phyloP scores from a whole-genome alignment of 2,329 filamentous ascomycete genomes.

The Basipetospora chlamydospora region DNA sequence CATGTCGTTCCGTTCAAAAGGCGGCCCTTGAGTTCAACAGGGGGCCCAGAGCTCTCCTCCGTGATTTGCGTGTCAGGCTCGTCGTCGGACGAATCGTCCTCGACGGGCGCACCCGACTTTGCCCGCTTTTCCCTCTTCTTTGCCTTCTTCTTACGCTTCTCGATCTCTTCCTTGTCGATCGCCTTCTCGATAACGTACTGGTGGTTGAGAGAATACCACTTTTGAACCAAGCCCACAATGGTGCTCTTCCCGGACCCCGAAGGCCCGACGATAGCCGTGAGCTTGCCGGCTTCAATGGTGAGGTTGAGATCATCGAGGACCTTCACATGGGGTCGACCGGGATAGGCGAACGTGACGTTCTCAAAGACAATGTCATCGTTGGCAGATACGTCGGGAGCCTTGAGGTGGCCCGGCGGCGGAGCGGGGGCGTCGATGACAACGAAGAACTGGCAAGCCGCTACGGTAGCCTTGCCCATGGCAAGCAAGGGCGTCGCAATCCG shows the following conservation, averaged over 20 bases:
- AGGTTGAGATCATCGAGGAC: slow-evolving; percentile 46
- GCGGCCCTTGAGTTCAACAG: slow-evolving; percentile 6
- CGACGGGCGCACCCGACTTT: not conserved
- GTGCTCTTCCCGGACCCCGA: slow-evolving; percentile 64
- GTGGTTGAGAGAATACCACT: slow-evolving; percentile 52
- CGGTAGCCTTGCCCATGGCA: slow-evolving; percentile 41
- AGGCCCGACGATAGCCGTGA: slow-evolving; percentile 61
- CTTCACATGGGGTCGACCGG: slow-evolving; percentile 47
- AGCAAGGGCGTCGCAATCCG: slow-evolving; percentile 42
- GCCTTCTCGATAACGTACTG: slow-evolving; percentile 36
- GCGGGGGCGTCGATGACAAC: slow-evolving; percentile 35
- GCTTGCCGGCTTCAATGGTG: slow-evolving; percentile 45
- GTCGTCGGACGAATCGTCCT: slow-evolving; percentile 3
- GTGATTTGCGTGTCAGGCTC: not conserved
- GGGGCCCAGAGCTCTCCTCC: slow-evolving; percentile 3
- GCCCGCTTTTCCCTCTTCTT: slow-evolving; percentile 11
- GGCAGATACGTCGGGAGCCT: slow-evolving; percentile 21
- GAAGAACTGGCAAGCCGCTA: slow-evolving; percentile 44
- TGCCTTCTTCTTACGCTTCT: slow-evolving; percentile 22
- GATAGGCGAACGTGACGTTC: slow-evolving; percentile 59
- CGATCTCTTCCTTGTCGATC: slow-evolving; percentile 30
- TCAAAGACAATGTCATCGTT: slow-evolving; percentile 33
- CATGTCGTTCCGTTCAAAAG: slow-evolving; percentile 9
- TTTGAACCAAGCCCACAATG: slow-evolving; percentile 53
- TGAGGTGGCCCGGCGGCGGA: slow-evolving; percentile 20